Percentiles rank a stretch among this genome's conserved stretches.
Conservation (phyloP, 2,329 filamentous ascomycete species). For the Penicillium nordicum region DNA sequence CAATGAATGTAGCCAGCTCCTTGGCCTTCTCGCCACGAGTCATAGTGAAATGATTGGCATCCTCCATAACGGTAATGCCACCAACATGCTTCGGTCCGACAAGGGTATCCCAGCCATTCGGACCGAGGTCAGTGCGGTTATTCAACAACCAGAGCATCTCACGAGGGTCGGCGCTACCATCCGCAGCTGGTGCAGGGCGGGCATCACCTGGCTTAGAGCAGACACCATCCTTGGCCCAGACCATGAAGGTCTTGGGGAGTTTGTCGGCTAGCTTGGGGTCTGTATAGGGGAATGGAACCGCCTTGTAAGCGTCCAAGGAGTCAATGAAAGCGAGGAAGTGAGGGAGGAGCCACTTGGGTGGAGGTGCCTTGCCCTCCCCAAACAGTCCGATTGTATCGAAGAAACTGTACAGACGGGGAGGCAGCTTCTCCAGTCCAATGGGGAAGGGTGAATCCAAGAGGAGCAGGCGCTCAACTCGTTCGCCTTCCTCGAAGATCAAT, state of each 20-base stretch:
- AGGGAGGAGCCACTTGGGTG: constrained; percentile 50
- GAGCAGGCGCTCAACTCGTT: constrained; percentile 58
- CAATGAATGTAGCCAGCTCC: constrained; percentile 31
- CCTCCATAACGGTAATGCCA: constrained; percentile 32
- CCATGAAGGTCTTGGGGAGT: constrained; percentile 43
- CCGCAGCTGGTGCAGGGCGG: constrained; percentile 38
- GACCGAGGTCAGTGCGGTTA: constrained; percentile 47
- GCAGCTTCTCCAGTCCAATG: constrained; percentile 65
- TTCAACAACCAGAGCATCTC: constrained; percentile 51
- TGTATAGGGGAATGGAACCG: constrained; percentile 30
- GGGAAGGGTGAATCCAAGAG: constrained; percentile 67
- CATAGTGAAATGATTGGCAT: constrained; percentile 38
- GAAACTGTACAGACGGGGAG: constrained; percentile 51
- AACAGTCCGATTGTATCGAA: constrained; percentile 49
- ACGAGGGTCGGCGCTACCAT: constrained; percentile 42
- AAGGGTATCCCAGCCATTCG: constrained; percentile 48
- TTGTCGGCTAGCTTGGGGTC: constrained; percentile 31
- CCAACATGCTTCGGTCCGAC: constrained; percentile 39
- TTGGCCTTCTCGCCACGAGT: constrained; percentile 30
- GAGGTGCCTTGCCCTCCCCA: constrained; percentile 42
- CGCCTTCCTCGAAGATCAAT: constrained; percentile 53
- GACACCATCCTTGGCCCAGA: constrained; percentile 51
- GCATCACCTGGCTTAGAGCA: constrained; percentile 43
- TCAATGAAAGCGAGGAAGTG: constrained; percentile 52
- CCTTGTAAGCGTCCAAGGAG: constrained; percentile 46